Percentiles rank a stretch among this genome's conserved stretches.
Evolutionary conservation across 768 basidiomycete species (phyloP).

Genomic region (Zangia roseola): DNA sequence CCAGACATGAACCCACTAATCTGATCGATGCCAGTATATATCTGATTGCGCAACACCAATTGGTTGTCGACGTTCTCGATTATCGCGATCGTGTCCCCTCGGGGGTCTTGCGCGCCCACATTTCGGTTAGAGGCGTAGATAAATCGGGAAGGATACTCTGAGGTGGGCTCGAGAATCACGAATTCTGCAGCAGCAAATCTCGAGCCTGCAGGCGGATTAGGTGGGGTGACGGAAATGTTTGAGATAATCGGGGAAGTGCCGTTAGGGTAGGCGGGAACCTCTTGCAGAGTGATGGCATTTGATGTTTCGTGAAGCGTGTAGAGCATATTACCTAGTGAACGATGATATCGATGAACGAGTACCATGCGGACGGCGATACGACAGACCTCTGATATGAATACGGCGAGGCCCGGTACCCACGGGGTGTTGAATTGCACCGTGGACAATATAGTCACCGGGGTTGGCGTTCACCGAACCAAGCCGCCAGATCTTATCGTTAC

Average conservation of each 20-base stretch:
- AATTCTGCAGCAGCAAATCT: constrained; percentile 59
- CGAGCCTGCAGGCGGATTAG: constrained; percentile 37
- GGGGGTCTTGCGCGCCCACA: constrained; percentile 46
- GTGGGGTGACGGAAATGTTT: constrained; percentile 47
- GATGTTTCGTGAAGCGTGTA: constrained; percentile 56
- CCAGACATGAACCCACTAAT: constrained; percentile 67
- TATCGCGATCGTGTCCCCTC: constrained; percentile 65
- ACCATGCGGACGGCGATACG: neutral
- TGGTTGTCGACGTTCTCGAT: constrained; percentile 43
- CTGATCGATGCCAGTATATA: constrained; percentile 63
- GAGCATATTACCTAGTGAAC: constrained; percentile 43
- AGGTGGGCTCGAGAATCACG: constrained; percentile 50
- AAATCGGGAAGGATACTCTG: constrained; percentile 47
- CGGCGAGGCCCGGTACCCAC: constrained; percentile 67
- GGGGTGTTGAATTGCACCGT: constrained; percentile 60
- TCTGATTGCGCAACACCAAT: constrained; percentile 47
- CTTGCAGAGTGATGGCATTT: constrained; percentile 57
- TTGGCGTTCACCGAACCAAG: constrained; percentile 41
- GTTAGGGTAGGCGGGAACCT: constrained; percentile 45
- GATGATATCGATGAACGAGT: neutral
- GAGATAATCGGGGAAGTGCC: constrained; percentile 51
- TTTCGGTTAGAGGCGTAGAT: constrained; percentile 74
- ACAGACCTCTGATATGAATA: constrained; percentile 37
- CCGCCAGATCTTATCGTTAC: constrained; percentile 69
- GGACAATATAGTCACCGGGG: constrained; percentile 49